These are phyloP conservation scores for Trichoderma erinaceum DNA, from an alignment of 495 filamentous ascomycete species.

Conservation along the genomic window DNA sequence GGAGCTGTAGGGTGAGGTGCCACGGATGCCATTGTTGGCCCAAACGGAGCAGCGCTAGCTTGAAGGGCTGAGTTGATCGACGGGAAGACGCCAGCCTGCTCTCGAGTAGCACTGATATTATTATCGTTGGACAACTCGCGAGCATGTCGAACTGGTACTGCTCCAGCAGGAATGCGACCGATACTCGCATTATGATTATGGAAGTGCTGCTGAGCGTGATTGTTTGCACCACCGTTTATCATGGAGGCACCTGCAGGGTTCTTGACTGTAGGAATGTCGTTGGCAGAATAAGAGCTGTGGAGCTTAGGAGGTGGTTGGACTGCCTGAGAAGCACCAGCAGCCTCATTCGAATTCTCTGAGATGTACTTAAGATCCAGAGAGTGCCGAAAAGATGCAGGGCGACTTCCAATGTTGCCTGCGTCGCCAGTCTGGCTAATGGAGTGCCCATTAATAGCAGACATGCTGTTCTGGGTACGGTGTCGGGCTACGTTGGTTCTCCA, in stretches of 20 bases:
- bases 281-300: constrained; percentile 83
- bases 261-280: constrained; percentile 85
- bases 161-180: constrained; percentile 65
- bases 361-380: constrained; percentile 49
- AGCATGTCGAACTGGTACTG: constrained; percentile 49
- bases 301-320: constrained; percentile 55
- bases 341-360: constrained; percentile 28
- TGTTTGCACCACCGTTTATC: constrained; percentile 46
- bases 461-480: constrained; percentile 77
- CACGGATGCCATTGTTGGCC: constrained; percentile 37
- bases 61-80: constrained; percentile 67
- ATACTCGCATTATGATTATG: constrained; percentile 78
- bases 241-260: constrained; percentile 27
- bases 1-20: constrained; percentile 19
- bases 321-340: constrained; percentile 21
- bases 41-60: constrained; percentile 67
- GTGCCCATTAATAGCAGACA: constrained; percentile 41
- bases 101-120: constrained; percentile 36
- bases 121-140: constrained; percentile 56
- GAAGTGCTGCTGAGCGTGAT: constrained; percentile 68
- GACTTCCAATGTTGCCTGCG: constrained; percentile 35
- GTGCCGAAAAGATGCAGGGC: constrained; percentile 46
- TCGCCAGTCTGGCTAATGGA: constrained; percentile 25
- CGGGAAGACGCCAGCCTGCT: constrained; percentile 41
- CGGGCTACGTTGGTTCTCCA: constrained; percentile 61